Percentiles rank a stretch among this genome's conserved stretches.
Evolutionary conservation across 345 rosid species (phyloP).

Genomic region (Euphorbia pulcherrima): DNA sequence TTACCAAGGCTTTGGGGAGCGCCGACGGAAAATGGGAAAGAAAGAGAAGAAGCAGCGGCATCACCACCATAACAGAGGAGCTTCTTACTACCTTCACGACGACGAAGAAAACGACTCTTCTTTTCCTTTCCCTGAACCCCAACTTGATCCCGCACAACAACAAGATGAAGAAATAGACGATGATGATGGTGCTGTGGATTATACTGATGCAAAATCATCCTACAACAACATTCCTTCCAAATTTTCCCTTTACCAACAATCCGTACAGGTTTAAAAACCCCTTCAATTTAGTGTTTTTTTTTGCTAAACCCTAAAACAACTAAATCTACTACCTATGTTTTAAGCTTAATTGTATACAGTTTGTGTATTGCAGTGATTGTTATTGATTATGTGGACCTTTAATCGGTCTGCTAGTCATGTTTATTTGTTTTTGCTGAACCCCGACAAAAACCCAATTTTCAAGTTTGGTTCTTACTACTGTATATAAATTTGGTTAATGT

Average conservation of each 20-base stretch:
- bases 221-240: constrained; percentile 60
- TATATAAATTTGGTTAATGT: neutral
- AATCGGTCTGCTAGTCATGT: neutral
- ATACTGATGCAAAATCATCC: constrained; percentile 29
- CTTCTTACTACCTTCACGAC: constrained; percentile 37
- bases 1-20: neutral
- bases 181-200: constrained; percentile 25
- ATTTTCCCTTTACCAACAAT: constrained; percentile 77
- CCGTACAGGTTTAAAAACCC: constrained; percentile 52
- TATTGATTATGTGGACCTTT: too few relatives aligned
- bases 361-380: too few relatives aligned
- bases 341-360: too few relatives aligned
- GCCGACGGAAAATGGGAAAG: constrained; percentile 54
- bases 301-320: too few relatives aligned
- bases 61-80: constrained; percentile 41
- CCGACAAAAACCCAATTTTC: neutral
- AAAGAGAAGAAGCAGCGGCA: constrained; percentile 64
- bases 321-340: too few relatives aligned
- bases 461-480: constrained; percentile 7
- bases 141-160: constrained; percentile 20
- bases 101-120: constrained; percentile 29
- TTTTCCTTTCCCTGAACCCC: constrained; percentile 21
- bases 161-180: constrained; percentile 11
- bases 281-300: too few relatives aligned
- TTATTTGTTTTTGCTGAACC: too few relatives aligned